Evolutionary conservation across 2,329 filamentous ascomycete genomes (phyloP), one percentile per base, ranked within the genome.

Genomic region (Drechslerella stenobrocha): DNA sequence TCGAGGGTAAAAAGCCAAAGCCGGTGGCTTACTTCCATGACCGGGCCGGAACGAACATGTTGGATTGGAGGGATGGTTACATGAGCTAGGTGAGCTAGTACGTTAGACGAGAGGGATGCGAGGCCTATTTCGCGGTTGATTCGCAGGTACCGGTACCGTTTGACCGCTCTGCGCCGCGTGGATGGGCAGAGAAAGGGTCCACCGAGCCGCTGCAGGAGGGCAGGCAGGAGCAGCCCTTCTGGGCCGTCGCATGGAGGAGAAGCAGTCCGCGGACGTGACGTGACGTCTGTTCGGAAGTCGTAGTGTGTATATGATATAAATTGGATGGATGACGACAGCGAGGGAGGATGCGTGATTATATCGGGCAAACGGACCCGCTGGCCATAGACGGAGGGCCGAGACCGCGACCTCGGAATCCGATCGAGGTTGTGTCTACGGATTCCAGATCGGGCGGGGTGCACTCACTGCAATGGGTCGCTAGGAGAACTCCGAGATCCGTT

Each of bases 311-410:
- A n/a, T n/a, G n/a, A n/a, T n/a, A n/a, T n/a, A n/a, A n/a, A n/a
- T n/a, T n/a, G 13, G n/a, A 42, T 18, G 22, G 37, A n/a, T 42
- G 13, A 30, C 28, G 28, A 30, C 28, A 42, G 8, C 8, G 15
- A 9, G 37, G 11, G 34, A 32, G 30, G 13, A 32, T 6, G 7
- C 34, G 34, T 6, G 3, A 7, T 37, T 37, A 32, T 57, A 65
- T 65, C 52, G 52, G 61, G 61, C 53, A 66, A 59, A 66, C 61
- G 18, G 9, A 66, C 42, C 53, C 61, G 40, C 37, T 32, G n/a
- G n/a, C n/a, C n/a, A n/a, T n/a, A n/a, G n/a, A n/a, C n/a, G n/a
- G n/a, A n/a, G n/a, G n/a, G n/a, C n/a, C n/a, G n/a, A n/a, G n/a
- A n/a, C n/a, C n/a, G n/a, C n/a, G n/a, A n/a, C n/a, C n/a, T n/a